Conservation (phyloP, 306 rosid species). For the Trichosanthes truncata region DNA sequence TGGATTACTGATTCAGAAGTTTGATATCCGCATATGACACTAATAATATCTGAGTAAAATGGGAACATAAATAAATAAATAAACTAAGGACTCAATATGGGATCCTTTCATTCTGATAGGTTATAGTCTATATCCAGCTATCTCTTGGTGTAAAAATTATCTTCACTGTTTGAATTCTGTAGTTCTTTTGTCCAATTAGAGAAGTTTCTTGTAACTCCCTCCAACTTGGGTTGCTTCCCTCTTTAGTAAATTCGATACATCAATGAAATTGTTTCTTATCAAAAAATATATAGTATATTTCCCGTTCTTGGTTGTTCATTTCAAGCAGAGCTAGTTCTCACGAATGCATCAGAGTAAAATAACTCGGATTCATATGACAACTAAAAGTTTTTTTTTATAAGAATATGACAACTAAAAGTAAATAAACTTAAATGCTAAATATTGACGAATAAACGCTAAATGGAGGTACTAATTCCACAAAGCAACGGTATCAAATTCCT, state of each 20-base stretch:
- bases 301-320: background rate
- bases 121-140: background rate
- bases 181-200: background rate
- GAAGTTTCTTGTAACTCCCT: background rate
- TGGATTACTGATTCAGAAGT: background rate
- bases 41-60: background rate
- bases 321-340: background rate
- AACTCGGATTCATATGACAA: background rate
- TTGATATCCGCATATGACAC: background rate
- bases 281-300: background rate
- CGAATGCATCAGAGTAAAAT: background rate
- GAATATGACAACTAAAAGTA: background rate
- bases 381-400: too few species aligned
- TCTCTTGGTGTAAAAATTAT: background rate
- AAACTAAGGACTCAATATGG: background rate
- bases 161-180: background rate
- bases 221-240: background rate
- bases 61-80: background rate
- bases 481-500: background rate
- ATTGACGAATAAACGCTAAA: background rate
- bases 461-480: background rate
- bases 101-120: background rate
- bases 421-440: background rate
- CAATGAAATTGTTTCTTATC: too few species aligned
- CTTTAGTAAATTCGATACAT: too few species aligned